Evolutionary conservation across 176 grass and related monocot genomes (phyloP).

Genomic region (Bothriochloa decipiens): DNA sequence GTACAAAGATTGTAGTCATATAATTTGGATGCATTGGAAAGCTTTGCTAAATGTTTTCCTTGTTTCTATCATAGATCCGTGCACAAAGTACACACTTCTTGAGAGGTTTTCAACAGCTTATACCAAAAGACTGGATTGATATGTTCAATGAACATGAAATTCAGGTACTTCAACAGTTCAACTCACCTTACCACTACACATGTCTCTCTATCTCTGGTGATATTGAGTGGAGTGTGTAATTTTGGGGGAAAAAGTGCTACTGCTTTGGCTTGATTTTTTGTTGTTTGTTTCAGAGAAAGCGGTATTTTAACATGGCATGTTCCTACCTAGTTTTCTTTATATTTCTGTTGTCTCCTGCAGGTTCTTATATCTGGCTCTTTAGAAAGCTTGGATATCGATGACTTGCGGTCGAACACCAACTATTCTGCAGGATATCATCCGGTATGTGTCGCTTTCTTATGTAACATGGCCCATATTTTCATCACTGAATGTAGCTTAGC

Average conservation of each 20-base stretch:
- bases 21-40: conserved; percentile 36
- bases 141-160: conserved; percentile 99
- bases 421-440: conserved; percentile 92
- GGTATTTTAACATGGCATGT: background rate
- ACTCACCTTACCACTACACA: conserved; percentile 7
- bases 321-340: conserved; percentile 25
- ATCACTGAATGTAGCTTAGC: conserved; percentile 13
- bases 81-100: conserved; percentile 89
- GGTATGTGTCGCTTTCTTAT: conserved; percentile 55
- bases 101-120: conserved; percentile 93
- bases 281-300: background rate
- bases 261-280: conserved; percentile 8
- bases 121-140: conserved; percentile 95
- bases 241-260: background rate
- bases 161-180: conserved; percentile 61
- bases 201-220: conserved; percentile 13
- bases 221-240: conserved; percentile 20
- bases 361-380: conserved; percentile 97
- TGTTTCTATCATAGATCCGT: conserved; percentile 68
- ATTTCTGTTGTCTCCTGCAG: conserved; percentile 45
- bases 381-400: conserved; percentile 95
- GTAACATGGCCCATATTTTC: conserved; percentile 16
- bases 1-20: conserved; percentile 42
- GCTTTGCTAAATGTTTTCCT: conserved; percentile 25
- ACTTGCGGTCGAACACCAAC: conserved; percentile 78